Evolutionary conservation across 306 rosid species (phyloP).

Genomic region (Castanopsis chinensis): DNA sequence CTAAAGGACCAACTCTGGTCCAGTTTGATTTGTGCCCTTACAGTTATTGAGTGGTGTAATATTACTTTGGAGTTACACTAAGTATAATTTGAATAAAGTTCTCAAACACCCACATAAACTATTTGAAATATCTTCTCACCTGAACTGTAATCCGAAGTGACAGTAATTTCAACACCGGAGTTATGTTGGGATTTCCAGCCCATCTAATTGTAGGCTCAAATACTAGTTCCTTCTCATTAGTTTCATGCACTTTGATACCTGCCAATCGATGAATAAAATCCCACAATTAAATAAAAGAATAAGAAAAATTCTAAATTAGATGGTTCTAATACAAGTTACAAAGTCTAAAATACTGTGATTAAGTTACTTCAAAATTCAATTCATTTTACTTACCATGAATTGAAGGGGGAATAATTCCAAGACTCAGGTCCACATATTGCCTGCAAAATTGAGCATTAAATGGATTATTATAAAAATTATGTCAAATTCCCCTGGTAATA

Average conservation of each 20-base stretch:
- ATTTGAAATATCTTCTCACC: constrained; percentile 5
- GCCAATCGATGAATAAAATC: constrained; percentile 13
- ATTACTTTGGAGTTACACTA: too few relatives aligned
- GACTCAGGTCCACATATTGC: constrained; percentile 27
- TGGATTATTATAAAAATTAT: neutral
- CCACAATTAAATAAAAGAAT: neutral
- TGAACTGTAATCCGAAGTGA: neutral
- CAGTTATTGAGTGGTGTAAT: too few relatives aligned
- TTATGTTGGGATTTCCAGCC: constrained; percentile 38
- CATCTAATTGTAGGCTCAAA: constrained; percentile 32
- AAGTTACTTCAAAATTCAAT: neutral
- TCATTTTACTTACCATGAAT: constrained; percentile 11
- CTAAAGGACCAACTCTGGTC: too few relatives aligned
- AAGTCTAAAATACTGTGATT: neutral
- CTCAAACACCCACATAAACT: neutral
- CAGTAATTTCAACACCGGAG: constrained; percentile 18
- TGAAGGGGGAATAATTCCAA: constrained; percentile 30
- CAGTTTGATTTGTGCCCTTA: too few relatives aligned
- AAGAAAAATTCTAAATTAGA: neutral
- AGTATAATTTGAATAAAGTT: too few relatives aligned
- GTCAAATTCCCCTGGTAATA: neutral
- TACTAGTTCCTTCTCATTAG: constrained; percentile 24
- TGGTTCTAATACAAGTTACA: neutral
- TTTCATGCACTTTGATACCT: constrained; percentile 36
- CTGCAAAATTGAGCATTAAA: neutral